Conservation (phyloP, 176 grass and related monocot genomes). For the Zoysia pacifica region DNA sequence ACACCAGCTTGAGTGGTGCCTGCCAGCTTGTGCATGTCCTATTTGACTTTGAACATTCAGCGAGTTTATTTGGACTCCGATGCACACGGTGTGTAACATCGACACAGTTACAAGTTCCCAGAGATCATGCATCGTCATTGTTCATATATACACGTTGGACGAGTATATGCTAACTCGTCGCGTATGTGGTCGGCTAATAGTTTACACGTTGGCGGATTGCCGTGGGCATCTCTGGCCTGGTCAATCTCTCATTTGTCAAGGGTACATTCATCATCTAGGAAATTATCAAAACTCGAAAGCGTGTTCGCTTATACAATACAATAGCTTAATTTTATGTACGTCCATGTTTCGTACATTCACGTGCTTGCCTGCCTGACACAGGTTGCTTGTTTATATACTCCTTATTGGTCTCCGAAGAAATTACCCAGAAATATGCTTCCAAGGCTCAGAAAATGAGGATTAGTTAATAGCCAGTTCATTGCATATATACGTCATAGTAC, state of each 20-base stretch:
- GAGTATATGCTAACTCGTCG: neutral
- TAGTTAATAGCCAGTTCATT: too few species aligned
- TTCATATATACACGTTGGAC: neutral
- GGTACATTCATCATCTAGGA: neutral
- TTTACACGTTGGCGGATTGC: neutral
- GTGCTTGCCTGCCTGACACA: neutral
- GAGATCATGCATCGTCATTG: neutral
- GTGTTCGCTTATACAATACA: neutral
- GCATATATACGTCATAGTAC: too few species aligned
- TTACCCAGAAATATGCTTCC: too few species aligned
- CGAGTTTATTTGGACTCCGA: neutral
- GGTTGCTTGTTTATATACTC: too few species aligned
- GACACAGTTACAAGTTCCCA: neutral
- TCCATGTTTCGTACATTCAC: neutral
- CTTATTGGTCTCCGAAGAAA: too few species aligned
- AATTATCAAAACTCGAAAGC: neutral
- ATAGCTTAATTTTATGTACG: neutral
- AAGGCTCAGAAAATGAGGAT: too few species aligned
- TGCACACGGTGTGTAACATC: neutral
- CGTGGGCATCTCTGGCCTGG: neutral
- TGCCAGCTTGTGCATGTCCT: neutral
- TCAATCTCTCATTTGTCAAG: constrained; percentile 1
- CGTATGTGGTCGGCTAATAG: neutral
- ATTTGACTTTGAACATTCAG: neutral
- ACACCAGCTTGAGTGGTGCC: neutral